A percentile compares a stretch with the other conserved stretches of the same genome.
phyloP scores from a whole-genome alignment of 2,329 filamentous ascomycete species.

The Gyromitra esculenta region DNA sequence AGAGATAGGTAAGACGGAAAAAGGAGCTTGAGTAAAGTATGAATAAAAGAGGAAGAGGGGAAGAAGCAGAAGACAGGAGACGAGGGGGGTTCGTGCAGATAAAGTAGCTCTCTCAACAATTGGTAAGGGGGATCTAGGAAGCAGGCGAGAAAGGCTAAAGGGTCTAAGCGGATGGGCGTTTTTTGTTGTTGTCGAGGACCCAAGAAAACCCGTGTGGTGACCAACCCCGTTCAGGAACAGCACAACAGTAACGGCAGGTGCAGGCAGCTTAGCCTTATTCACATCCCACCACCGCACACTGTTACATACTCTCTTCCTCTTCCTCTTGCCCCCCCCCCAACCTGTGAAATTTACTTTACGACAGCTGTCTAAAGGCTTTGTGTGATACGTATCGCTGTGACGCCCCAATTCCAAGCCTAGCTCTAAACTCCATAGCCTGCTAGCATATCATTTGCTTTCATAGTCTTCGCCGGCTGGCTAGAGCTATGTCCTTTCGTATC shows the following conservation, averaged over 20 bases:
- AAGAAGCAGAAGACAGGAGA: slow-evolving; percentile 48
- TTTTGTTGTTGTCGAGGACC: slow-evolving; percentile 39
- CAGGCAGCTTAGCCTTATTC: slow-evolving; percentile 14
- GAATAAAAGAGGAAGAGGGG: slow-evolving; percentile 39
- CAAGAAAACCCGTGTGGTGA: slow-evolving; percentile 35
- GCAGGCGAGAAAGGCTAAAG: slow-evolving; percentile 44
- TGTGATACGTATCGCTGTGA: slow-evolving; percentile 2
- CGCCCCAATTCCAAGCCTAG: not conserved
- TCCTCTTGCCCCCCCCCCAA: not conserved
- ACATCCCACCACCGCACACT: not conserved
- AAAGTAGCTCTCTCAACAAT: slow-evolving; percentile 43
- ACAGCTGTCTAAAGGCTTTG: not conserved
- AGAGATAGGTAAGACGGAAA: slow-evolving; percentile 38
- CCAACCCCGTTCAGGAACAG: slow-evolving; percentile 49
- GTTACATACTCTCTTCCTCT: not conserved
- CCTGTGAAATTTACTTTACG: slow-evolving; percentile 1
- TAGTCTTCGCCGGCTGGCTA: not conserved
- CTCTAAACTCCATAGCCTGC: not conserved
- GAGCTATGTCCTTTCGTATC: slow-evolving; percentile 9
- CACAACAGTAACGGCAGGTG: slow-evolving; percentile 42
- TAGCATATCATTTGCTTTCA: not conserved
- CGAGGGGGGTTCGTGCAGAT: slow-evolving; percentile 36
- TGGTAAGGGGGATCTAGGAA: slow-evolving; percentile 2
- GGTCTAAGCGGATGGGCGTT: slow-evolving; percentile 44
- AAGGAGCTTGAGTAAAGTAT: slow-evolving; percentile 47